Percentiles rank a stretch among this genome's conserved stretches.
These are phyloP conservation scores for Ziziphus jujuba DNA, from an alignment of 306 rosid genomes.

Conservation along the genomic window DNA sequence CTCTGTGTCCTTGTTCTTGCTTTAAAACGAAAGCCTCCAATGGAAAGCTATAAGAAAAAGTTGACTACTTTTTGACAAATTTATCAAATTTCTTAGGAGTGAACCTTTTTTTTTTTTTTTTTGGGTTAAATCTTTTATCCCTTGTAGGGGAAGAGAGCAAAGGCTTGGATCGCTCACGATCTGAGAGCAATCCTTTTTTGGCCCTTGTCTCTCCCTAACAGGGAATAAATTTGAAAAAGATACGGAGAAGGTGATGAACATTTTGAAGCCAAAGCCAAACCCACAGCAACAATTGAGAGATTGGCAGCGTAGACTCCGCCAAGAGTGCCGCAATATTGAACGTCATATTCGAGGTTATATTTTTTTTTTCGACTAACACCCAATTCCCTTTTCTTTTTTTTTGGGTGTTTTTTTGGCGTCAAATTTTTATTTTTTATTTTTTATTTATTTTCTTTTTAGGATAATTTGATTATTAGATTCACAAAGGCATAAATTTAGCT, in stretches of 20 bases:
- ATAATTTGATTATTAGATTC: not conserved
- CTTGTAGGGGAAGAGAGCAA: not conserved
- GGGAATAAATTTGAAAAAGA: not conserved
- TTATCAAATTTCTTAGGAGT: not conserved
- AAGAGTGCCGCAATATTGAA: slow-evolving; percentile 89
- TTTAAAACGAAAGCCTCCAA: no score
- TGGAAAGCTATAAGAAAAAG: no score
- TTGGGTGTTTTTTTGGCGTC: no score
- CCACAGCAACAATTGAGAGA: slow-evolving; percentile 86
- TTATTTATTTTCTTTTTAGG: not conserved
- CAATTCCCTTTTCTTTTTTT: not conserved
- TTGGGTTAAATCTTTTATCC: no score
- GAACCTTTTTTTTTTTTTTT: not conserved
- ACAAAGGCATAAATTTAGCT: not conserved
- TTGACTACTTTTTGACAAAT: not conserved
- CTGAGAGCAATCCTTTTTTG: not conserved
- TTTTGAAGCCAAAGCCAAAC: slow-evolving; percentile 73
- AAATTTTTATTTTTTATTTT: not conserved
- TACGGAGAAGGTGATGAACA: slow-evolving; percentile 79
- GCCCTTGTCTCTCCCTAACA: not conserved
- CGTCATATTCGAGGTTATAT: slow-evolving; percentile 84
- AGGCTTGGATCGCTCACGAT: not conserved
- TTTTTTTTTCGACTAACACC: not conserved
- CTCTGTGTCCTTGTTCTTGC: no score
- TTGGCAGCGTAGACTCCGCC: slow-evolving; percentile 95